Evolutionary conservation across 768 basidiomycete species (phyloP).

Genomic region (Leccinum longicurvipes): DNA sequence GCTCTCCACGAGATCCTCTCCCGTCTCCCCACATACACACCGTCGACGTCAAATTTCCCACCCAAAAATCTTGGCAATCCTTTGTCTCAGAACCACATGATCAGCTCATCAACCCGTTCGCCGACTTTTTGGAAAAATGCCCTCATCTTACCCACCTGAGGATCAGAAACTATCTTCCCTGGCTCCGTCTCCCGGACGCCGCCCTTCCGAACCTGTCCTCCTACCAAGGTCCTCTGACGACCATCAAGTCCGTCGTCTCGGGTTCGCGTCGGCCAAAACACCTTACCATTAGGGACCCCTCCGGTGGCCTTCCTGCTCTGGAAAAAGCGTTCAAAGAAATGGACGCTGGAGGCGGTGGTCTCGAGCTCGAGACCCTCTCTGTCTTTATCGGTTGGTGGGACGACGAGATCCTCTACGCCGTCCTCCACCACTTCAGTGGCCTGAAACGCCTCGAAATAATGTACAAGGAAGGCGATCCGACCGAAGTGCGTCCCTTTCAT

Average conservation of each 20-base stretch:
- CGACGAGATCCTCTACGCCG: constrained; percentile 42
- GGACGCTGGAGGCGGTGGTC: constrained; percentile 15
- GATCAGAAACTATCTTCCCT: constrained; percentile 28
- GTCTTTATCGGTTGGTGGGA: constrained; percentile 44
- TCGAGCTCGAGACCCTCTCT: constrained; percentile 29
- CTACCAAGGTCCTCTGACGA: constrained; percentile 27
- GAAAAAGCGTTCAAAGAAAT: constrained; percentile 28
- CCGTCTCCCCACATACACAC: constrained; percentile 27
- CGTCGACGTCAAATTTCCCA: constrained; percentile 30
- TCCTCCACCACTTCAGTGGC: constrained; percentile 35
- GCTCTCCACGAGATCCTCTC: constrained; percentile 7
- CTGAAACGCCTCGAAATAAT: constrained; percentile 40
- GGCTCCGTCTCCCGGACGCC: constrained; percentile 17
- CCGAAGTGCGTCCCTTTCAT: constrained; percentile 35
- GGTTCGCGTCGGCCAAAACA: constrained; percentile 17
- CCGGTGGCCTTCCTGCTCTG: constrained; percentile 18
- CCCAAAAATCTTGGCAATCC: constrained; percentile 30
- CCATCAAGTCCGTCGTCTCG: constrained; percentile 24
- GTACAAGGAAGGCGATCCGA: constrained; percentile 36
- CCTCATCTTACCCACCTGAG: constrained; percentile 19
- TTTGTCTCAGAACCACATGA: constrained; percentile 27
- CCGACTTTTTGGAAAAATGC: constrained; percentile 23
- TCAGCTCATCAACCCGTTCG: constrained; percentile 26
- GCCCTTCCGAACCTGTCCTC: constrained; percentile 20
- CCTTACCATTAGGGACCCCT: constrained; percentile 25